These are phyloP conservation scores for Aschersonia sp. DNA, from an alignment of 2,329 filamentous ascomycete species.

Conservation along the genomic window DNA sequence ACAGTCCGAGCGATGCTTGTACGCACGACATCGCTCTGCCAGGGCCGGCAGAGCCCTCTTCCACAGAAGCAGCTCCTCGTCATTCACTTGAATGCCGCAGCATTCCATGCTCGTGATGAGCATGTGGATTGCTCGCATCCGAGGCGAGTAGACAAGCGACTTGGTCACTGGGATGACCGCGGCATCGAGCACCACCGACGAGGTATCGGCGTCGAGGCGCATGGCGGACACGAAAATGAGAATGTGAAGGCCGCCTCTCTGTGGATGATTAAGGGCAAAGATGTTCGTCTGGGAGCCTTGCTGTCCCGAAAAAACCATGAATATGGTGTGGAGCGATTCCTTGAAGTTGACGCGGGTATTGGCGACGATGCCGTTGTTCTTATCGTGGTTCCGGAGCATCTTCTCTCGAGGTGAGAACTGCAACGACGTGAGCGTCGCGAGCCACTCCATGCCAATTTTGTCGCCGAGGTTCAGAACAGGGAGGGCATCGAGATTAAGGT, in stretches of 20 bases:
- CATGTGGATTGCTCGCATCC: constrained; percentile 23
- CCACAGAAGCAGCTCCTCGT: constrained; percentile 43
- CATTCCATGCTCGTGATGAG: constrained; percentile 20
- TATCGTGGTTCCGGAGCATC: constrained; percentile 14
- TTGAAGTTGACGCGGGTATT: constrained; percentile 30
- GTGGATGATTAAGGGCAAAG: constrained; percentile 24
- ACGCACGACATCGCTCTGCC: constrained; percentile 33
- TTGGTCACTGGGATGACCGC: constrained; percentile 29
- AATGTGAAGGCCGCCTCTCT: constrained; percentile 24
- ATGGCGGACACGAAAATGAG: constrained; percentile 24
- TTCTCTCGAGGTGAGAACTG: constrained; percentile 28
- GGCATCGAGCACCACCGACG: constrained; percentile 27
- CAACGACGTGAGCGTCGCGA: constrained; percentile 21
- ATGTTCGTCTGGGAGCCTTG: constrained; percentile 29
- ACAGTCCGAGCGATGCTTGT: constrained; percentile 25
- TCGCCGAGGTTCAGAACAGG: constrained; percentile 25
- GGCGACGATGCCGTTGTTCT: constrained; percentile 9
- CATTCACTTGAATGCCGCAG: constrained; percentile 26
- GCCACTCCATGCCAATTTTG: constrained; percentile 20
- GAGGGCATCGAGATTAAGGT: constrained; percentile 29
- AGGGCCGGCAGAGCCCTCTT: constrained; percentile 27
- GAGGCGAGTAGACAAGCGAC: constrained; percentile 14
- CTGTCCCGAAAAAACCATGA: constrained; percentile 28
- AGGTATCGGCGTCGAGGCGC: constrained; percentile 26
- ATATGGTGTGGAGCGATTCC: constrained; percentile 31